phyloP scores from a whole-genome alignment of 805 yeast genomes.

The Spathaspora sp. region DNA sequence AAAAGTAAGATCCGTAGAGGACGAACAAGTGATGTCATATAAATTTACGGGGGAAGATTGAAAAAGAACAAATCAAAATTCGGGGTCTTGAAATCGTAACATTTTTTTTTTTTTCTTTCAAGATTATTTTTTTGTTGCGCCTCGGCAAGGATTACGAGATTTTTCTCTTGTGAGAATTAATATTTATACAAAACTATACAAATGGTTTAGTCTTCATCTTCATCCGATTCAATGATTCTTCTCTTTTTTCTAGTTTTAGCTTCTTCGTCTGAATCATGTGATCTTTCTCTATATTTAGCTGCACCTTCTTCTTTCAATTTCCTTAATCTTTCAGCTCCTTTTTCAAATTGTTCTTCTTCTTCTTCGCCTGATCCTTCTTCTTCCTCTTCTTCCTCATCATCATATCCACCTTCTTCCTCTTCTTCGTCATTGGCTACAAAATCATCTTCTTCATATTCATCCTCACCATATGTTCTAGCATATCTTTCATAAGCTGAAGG shows the following conservation, averaged over 20 bases:
- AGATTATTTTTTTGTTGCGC: background rate
- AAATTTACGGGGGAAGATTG: background rate
- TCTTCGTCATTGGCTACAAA: conserved; percentile 44
- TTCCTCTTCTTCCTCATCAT: conserved; percentile 29
- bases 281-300: conserved; percentile 33
- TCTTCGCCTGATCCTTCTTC: conserved; percentile 30
- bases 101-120: background rate
- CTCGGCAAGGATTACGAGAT: background rate
- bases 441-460: conserved; percentile 37
- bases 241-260: conserved; percentile 40
- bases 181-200: background rate
- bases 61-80: background rate
- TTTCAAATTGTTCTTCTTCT: conserved; percentile 40
- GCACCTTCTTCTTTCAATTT: conserved; percentile 55
- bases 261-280: conserved; percentile 26
- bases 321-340: conserved; percentile 58
- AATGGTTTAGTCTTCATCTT: conserved; percentile 27
- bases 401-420: conserved; percentile 32
- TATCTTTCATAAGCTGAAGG: conserved; percentile 38
- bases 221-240: conserved; percentile 50
- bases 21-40: background rate
- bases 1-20: conserved; percentile 68
- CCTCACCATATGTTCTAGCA: conserved; percentile 34
- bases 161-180: background rate
- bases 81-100: background rate